Evolutionary conservation across 1,284 basidiomycete species (phyloP), one percentile per base, ranked within the genome.

Genomic region (Cryptococcus hybrid): DNA sequence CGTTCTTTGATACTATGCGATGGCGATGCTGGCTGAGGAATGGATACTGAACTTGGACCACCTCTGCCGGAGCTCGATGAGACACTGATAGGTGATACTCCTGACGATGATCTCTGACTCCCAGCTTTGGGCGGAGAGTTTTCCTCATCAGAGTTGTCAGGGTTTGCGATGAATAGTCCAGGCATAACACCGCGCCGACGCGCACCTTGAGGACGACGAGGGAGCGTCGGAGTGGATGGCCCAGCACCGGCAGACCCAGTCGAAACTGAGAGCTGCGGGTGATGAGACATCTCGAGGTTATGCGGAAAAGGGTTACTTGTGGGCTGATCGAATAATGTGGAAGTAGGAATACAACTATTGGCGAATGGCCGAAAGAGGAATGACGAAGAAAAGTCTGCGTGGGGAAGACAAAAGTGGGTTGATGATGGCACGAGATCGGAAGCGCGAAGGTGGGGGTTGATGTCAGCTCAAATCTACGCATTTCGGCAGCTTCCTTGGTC

Each of bases 81-180:
- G 36, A 57, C 51, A 48, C 43, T 58, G 47, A 60, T 47, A 13
- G 61, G 59, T 7, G 64, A 64, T 34, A 47, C 52, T 34, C 46
- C 55, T 12, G 58, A 56, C 13, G 61, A 56, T 15, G 67, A 68
- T 18, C 46, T 46, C 44, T 54, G 49, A 34, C 9, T 34, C 13
- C 42, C 38, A 4, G 56, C 44, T 35, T 50, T 46, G 13, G 53
- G 44, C 3, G 58, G 59, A 30, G 60, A 58, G 7, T 52, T 52
- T 3, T 75, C 73, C 13, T 67, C 67, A 52, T 75, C 75, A 38
- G 73, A 75, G 58, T 71, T 69, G 56, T 77, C 73, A 2, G 73
- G 73, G 57, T 77, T 77, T 47, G 71, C 72, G 49, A 77, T 65
- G 50, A 59, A 70, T 24, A 70, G 60, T 9, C 70, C 69, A 3